Conservation (phyloP, 306 rosid species). For the Potentilla sterilis region DNA sequence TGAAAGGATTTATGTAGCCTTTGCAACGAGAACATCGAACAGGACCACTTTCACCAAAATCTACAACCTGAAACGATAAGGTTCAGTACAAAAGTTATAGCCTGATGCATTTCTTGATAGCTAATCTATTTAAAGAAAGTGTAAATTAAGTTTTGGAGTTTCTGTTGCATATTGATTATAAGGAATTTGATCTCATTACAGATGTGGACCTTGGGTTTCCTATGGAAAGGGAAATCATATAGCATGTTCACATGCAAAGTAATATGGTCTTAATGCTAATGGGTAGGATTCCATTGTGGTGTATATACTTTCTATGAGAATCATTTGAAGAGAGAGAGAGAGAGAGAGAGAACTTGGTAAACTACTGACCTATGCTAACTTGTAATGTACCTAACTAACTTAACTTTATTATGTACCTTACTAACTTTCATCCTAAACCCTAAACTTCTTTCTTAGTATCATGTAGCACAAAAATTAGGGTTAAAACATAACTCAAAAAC, state of each 20-base stretch:
- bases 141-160: not conserved
- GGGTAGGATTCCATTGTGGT: not conserved
- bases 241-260: not conserved
- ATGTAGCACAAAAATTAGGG: not conserved
- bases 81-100: conserved; percentile 1
- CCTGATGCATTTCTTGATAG: not conserved
- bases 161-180: not conserved
- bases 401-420: not conserved
- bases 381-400: not conserved
- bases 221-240: not conserved
- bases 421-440: not conserved
- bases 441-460: not conserved
- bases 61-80: conserved; percentile 66
- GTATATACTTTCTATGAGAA: not conserved
- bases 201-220: not conserved
- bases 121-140: not conserved
- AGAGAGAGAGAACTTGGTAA: not conserved
- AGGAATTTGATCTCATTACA: not conserved
- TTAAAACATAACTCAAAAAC: not conserved
- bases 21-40: conserved; percentile 98
- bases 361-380: not conserved
- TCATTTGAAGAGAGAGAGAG: not conserved
- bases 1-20: conserved; percentile 93
- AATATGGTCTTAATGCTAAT: not conserved
- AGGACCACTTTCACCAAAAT: conserved; percentile 98